Conservation (phyloP, 2,329 filamentous ascomycete genomes). For the Penicillium sp. region DNA sequence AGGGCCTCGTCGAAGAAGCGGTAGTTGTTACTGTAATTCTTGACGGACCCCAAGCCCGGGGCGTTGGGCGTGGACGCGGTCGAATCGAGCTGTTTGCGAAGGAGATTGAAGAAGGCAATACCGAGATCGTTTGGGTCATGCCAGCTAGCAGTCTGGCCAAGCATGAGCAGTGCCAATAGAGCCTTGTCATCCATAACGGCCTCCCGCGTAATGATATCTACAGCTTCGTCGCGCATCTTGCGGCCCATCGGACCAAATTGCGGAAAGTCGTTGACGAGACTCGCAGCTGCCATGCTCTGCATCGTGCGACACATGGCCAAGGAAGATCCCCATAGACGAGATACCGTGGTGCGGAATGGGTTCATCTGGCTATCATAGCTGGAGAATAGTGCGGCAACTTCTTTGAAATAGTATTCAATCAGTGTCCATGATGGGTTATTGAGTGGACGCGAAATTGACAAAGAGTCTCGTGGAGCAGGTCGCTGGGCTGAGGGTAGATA, state of each 20-base stretch:
- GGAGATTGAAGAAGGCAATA: slow-evolving; percentile 49
- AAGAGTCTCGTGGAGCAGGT: slow-evolving; percentile 25
- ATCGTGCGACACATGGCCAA: slow-evolving; percentile 60
- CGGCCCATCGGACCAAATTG: slow-evolving; percentile 51
- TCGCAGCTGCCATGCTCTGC: slow-evolving; percentile 63
- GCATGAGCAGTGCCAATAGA: slow-evolving; percentile 56
- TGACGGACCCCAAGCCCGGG: slow-evolving; percentile 7
- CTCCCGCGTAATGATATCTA: slow-evolving; percentile 52
- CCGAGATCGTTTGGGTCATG: slow-evolving; percentile 57
- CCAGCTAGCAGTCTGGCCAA: slow-evolving; percentile 61
- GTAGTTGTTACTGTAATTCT: slow-evolving; percentile 42
- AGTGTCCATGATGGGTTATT: slow-evolving; percentile 55
- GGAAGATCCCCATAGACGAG: slow-evolving; percentile 57
- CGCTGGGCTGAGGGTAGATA: slow-evolving; percentile 29
- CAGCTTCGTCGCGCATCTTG: slow-evolving; percentile 53
- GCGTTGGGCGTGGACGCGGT: slow-evolving; percentile 29
- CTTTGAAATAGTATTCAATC: slow-evolving; percentile 63
- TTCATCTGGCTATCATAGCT: slow-evolving; percentile 63
- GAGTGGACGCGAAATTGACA: slow-evolving; percentile 41
- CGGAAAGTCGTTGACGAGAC: slow-evolving; percentile 57
- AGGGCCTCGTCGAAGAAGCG: slow-evolving; percentile 57
- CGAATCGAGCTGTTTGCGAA: slow-evolving; percentile 43
- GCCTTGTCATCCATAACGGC: slow-evolving; percentile 52
- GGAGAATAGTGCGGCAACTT: slow-evolving; percentile 61
- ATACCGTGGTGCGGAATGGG: slow-evolving; percentile 59